Conservation (phyloP, 805 yeast genomes). For the Lipomyces mesembrius region DNA sequence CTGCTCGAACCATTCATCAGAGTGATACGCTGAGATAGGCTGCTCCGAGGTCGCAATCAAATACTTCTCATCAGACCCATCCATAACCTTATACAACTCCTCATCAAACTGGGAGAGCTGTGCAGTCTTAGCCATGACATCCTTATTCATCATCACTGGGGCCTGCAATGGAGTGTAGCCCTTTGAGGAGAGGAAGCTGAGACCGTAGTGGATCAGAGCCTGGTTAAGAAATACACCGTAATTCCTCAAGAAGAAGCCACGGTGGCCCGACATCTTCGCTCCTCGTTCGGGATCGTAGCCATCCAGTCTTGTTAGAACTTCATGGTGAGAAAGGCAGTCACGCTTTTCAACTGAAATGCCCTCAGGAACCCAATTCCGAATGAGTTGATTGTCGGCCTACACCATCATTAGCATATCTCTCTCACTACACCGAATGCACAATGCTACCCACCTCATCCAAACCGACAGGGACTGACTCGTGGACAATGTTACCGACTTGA, state of each 20-base stretch:
- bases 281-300: constrained; percentile 99
- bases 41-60: constrained; percentile 98
- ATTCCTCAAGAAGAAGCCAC: constrained; percentile 95
- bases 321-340: constrained; percentile 90
- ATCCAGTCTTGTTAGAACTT: constrained; percentile 87
- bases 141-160: constrained; percentile 99
- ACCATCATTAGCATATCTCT: background rate
- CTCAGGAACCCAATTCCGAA: constrained; percentile 86
- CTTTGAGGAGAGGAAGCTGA: constrained; percentile 75
- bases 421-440: too few relatives aligned
- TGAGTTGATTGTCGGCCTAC: constrained; percentile 77
- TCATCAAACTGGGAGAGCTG: constrained; percentile 98
- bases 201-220: constrained; percentile 95
- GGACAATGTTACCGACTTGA: constrained; percentile 92
- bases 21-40: constrained; percentile 97
- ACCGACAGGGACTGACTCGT: constrained; percentile 85
- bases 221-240: constrained; percentile 97
- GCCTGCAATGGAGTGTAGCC: constrained; percentile 93
- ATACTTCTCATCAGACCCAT: constrained; percentile 97
- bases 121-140: constrained; percentile 98
- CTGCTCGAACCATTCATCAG: constrained; percentile 97
- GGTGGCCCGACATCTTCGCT: constrained; percentile 95
- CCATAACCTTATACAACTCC: constrained; percentile 94
- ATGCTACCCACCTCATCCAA: constrained; percentile 62
- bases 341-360: constrained; percentile 74